Evolutionary conservation across 192 early-diverging fungal species (phyloP), one percentile per base, ranked within the genome.

Genomic region (Backusella australiensis): DNA sequence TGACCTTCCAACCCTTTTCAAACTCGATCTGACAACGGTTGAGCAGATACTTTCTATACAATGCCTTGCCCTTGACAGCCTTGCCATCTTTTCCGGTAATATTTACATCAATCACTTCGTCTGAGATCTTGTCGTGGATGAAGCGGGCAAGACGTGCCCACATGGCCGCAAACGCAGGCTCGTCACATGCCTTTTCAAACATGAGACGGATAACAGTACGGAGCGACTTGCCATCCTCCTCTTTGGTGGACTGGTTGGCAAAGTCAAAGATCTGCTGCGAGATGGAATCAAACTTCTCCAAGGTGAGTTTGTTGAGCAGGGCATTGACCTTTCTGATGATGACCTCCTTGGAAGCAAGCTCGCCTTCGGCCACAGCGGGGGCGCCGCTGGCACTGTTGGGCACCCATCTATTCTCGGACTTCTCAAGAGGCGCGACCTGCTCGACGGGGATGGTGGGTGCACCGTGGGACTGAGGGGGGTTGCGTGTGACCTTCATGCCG

Each of bases 11-110:
- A 53, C 93, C 94, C 46, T 82, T 84, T 86, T 98, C 96, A 85
- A 98, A 99, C 80, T 96, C 98, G 72, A 92, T 90, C 83, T 99
- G 98, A 87, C 97, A 99, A 76, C 93, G 89, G 81, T 93, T 96
- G 49, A 99, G 85, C 59, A 99, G 85, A 67, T 94, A 91, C 72
- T 94, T 93, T 82, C 98, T 94, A 90, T 99, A 98, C 32, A 94
- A 83, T 75, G 83, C 86, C n/a, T 87, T 88, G 73, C 92, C 92
- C 9, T 80, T 69, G 49, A 91, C 78, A 35, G 71, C 73, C 42
- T 86, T 83, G 69, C 89, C 90, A 72, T 86, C 85, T 63, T 85
- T 81, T 34, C 70, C 67, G 17, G 80, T 79, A 66, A 92, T 92
- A 73, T 90, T 90, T 65, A 76, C 90, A 44, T 86, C 82, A 75